These are phyloP conservation scores for Fragaria vesca DNA, from an alignment of 306 rosid genomes.

Conservation along the genomic window DNA sequence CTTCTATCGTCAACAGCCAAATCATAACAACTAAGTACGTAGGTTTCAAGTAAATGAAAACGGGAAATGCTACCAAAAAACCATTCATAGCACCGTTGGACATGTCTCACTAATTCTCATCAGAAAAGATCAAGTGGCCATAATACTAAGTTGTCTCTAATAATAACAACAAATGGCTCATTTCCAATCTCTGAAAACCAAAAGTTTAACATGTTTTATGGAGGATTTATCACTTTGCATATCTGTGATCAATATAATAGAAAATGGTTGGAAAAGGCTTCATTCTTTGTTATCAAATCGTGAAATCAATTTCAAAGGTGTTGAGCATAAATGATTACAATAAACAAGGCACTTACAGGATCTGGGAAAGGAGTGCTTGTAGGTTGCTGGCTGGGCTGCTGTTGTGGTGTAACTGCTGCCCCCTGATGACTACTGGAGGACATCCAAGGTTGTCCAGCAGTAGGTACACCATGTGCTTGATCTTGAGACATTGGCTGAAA, in stretches of 20 bases:
- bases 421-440: constrained; percentile 69
- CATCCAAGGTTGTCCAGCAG: constrained; percentile 73
- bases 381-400: constrained; percentile 59
- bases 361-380: constrained; percentile 49
- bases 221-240: background rate
- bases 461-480: constrained; percentile 52
- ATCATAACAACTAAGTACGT: background rate
- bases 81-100: background rate
- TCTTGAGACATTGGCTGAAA: constrained; percentile 75
- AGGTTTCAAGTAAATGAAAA: background rate
- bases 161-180: background rate
- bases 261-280: background rate
- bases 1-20: background rate
- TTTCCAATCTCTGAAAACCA: background rate
- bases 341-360: constrained; percentile 44
- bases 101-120: background rate
- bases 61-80: background rate
- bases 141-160: background rate
- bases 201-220: background rate
- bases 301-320: background rate
- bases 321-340: constrained; percentile 3
- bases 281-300: background rate
- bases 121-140: background rate
- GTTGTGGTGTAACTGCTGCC: constrained; percentile 49
- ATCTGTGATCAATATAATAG: background rate